phyloP scores from a whole-genome alignment of 2,329 filamentous ascomycete species.

The Ophiostoma sp. region DNA sequence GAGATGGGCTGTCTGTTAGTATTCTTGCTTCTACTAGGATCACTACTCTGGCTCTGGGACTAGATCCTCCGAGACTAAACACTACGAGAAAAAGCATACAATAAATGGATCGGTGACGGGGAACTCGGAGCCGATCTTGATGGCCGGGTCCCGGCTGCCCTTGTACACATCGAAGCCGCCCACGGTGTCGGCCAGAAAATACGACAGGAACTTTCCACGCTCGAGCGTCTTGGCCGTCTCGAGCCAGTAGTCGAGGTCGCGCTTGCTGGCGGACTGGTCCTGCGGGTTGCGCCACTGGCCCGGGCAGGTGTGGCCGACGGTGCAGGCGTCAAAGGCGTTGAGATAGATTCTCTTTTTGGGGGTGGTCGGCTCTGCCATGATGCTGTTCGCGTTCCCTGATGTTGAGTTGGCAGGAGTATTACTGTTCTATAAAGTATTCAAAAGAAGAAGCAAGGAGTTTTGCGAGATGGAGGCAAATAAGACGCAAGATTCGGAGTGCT shows the following conservation, averaged over 20 bases:
- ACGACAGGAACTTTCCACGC: conserved; percentile 18
- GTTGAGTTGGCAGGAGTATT: too few species aligned
- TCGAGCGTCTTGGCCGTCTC: conserved; percentile 17
- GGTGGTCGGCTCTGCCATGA: background rate
- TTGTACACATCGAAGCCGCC: conserved; percentile 25
- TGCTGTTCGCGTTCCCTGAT: background rate
- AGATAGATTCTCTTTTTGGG: conserved; percentile 2
- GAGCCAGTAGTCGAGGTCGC: conserved; percentile 15
- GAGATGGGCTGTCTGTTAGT: conserved; percentile 15
- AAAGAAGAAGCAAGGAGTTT: background rate
- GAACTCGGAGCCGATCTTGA: conserved; percentile 16
- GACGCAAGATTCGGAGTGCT: background rate
- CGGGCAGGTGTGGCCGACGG: conserved; percentile 15
- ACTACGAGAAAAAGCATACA: background rate
- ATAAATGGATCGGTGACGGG: conserved; percentile 19
- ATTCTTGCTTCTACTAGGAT: background rate
- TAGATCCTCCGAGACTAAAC: too few species aligned
- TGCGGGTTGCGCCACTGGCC: conserved; percentile 23
- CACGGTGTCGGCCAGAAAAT: conserved; percentile 23
- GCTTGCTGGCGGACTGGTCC: conserved; percentile 14
- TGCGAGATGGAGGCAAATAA: background rate
- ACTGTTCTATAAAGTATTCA: too few species aligned
- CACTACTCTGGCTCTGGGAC: too few species aligned
- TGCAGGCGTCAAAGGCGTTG: background rate
- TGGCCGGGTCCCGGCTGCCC: conserved; percentile 16